A percentile compares a stretch with the other conserved stretches of the same genome.
Conservation (phyloP, 768 basidiomycete species). For the Cyclocybe cylindracea region DNA sequence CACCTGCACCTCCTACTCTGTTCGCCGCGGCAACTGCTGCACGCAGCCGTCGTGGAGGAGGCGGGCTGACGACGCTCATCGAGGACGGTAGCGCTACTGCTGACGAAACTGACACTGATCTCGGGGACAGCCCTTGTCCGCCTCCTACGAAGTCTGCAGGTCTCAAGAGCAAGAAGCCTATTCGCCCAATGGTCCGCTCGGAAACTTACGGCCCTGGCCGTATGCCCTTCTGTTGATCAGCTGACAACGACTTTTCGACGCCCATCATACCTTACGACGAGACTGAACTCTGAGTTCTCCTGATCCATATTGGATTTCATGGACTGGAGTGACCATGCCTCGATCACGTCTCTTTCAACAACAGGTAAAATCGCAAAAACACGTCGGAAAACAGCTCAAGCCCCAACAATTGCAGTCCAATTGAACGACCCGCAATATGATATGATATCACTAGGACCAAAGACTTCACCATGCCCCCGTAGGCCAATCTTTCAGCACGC, state of each 20-base stretch:
- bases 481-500: too few relatives aligned
- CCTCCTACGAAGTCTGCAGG: constrained; percentile 62
- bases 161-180: constrained; percentile 60
- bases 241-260: neutral
- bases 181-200: constrained; percentile 51
- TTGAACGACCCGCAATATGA: too few relatives aligned
- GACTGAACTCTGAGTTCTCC: too few relatives aligned
- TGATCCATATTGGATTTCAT: too few relatives aligned
- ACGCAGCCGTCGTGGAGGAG: constrained; percentile 58
- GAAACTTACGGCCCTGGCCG: constrained; percentile 72
- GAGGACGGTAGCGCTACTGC: constrained; percentile 65
- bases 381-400: too few relatives aligned
- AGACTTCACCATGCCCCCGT: too few relatives aligned
- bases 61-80: constrained; percentile 56
- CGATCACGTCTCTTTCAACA: too few relatives aligned
- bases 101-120: constrained; percentile 76
- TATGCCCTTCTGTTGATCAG: constrained; percentile 42
- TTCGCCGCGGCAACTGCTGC: constrained; percentile 75
- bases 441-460: too few relatives aligned
- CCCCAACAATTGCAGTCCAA: too few relatives aligned
- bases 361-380: too few relatives aligned
- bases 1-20: constrained; percentile 54
- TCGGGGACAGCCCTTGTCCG: constrained; percentile 89
- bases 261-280: neutral
- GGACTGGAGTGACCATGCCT: too few relatives aligned